Evolutionary conservation across 768 basidiomycete species (phyloP), one percentile per base, ranked within the genome.

Genomic region (Pulveroboletus sp.): DNA sequence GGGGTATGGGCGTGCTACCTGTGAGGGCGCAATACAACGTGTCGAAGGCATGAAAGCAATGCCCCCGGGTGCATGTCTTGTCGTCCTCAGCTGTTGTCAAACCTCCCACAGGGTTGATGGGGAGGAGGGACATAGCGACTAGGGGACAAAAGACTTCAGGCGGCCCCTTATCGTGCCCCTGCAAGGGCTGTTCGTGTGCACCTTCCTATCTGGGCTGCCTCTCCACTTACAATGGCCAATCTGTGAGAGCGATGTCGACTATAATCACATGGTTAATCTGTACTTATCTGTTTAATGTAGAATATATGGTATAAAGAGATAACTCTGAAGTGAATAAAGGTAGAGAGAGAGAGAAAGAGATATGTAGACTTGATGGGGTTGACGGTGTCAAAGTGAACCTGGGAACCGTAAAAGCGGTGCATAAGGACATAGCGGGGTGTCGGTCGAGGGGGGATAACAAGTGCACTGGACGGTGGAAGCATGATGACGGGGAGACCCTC

Each of bases 11-110:
- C 33, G 71, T 64, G 33, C 58, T 57, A 27, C 66, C 62, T 3
- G 81, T 81, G 58, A 93, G 79, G n/a, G 80, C 75, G 64, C 87
- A 90, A 67, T 86, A 89, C 47, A 92, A 73, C 28, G 84, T 71
- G 63, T 92, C 89, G 64, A 90, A 93, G 39, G 86, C 86, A 65
- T 86, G 77, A 64, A 82, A 90, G 63, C 85, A 87, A 65, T 93
- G 89, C 58, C 88, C 83, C 31, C 76, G 78, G 15, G 70, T 76
- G 74, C 89, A 92, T 57, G 74, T 71, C 53, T 73, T 62, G 57
- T 65, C 62, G 50, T 71, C 73, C 61, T 67, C 60, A 55, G 71
- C 75, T 59, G 69, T 62, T 57, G 61, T 61, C 57, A 54, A 56
- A 54, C 70, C 71, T 58, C 72, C 68, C 58, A 69, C 67, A 55